Evolutionary conservation across 306 rosid species (phyloP), one percentile per base, ranked within the genome.

Genomic region (Castanea mollissima): DNA sequence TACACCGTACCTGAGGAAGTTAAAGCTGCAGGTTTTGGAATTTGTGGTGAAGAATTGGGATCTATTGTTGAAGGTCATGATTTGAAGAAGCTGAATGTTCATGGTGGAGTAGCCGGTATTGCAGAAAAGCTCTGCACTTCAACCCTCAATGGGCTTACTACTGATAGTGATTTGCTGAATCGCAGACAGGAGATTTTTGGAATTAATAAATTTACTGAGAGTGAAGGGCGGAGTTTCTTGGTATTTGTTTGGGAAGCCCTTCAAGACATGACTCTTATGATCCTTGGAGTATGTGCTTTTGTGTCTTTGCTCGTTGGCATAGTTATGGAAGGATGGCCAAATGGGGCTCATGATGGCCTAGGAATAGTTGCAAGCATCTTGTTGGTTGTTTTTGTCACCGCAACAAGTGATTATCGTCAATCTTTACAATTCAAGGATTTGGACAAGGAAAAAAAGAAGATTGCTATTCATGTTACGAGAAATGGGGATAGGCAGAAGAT

Each of bases 221-320:
- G 90, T 52, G 86, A 78, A 79, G 79, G 38, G 16, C 79, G 85
- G 78, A 88, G 99, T 80, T 92, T 94, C 88, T 92, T 86, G 86
- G 73, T 94, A 78, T 94, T 94, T 83, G 97, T 92, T 83, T 92
- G 97, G 97, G 99, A 94, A 90, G 97, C 99, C 70, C 94, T 94
- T 77, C 97, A 94, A 29, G 99, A 92, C 88, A 90, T 91, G 99
- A 92, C 99, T 79, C 97, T 94, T 56, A 92, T 92, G 97, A 91
- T 94, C 72, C 97, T 92, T 49, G 99, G 94, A 74, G 86, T 86
- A 51, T 94, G 99, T 78, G 97, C 99, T 74, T 71, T 94, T 64
- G 88, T 94, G 82, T 94, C 99, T 71, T 83, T 94, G 68, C 56
- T 89, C 1, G 97, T 94, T 76, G 99, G 99, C 75, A 84, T 92